phyloP scores from a whole-genome alignment of 192 early-diverging fungal genomes.

The Backusella liffmaniae region DNA sequence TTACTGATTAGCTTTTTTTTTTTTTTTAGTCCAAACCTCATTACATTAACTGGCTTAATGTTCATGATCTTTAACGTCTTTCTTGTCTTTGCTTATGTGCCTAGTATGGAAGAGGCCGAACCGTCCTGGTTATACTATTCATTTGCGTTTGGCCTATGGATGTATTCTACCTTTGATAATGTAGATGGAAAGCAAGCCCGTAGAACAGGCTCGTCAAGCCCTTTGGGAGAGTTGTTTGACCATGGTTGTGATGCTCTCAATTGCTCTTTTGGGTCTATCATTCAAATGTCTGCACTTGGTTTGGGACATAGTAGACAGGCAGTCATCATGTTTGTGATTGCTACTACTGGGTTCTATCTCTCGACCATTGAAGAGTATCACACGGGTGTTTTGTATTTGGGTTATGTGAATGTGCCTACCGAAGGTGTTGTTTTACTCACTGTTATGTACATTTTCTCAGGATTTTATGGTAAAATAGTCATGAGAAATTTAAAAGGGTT shows the following conservation, averaged over 20 bases:
- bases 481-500: not conserved
- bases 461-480: conserved; percentile 44
- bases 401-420: conserved; percentile 83
- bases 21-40: conserved; percentile 73
- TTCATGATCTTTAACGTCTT: conserved; percentile 75
- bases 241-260: conserved; percentile 63
- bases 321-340: conserved; percentile 26
- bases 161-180: conserved; percentile 88
- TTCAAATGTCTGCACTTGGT: conserved; percentile 22
- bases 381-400: conserved; percentile 81
- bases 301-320: conserved; percentile 21
- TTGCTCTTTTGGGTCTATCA: conserved; percentile 31
- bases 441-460: conserved; percentile 59
- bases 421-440: conserved; percentile 78
- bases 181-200: conserved; percentile 96
- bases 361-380: conserved; percentile 93
- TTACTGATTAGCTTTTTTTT: not conserved
- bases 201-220: conserved; percentile 80
- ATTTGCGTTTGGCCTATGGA: conserved; percentile 77
- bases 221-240: conserved; percentile 94
- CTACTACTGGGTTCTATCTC: conserved; percentile 67
- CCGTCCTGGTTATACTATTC: conserved; percentile 80
- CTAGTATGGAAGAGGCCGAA: conserved; percentile 59
- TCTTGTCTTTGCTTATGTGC: conserved; percentile 65
- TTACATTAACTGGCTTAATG: conserved; percentile 83